Conservation (phyloP, 768 basidiomycete species). For the Erythrobasidium yunnanense region DNA sequence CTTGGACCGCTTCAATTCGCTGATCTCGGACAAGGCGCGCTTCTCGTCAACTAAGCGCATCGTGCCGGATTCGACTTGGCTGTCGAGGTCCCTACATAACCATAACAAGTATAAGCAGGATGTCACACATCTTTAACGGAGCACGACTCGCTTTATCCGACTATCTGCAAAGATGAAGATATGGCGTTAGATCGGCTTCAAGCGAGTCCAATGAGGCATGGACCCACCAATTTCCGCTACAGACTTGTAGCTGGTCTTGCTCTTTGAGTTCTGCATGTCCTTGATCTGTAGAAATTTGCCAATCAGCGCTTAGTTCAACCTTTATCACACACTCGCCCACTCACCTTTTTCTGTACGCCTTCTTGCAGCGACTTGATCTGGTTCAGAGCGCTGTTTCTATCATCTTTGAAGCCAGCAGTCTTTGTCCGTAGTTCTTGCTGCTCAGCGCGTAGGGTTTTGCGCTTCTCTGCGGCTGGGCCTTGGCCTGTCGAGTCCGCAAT, state of each 20-base stretch:
- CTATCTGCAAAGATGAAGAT: slow-evolving; percentile 43
- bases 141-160: slow-evolving; percentile 60
- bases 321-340: slow-evolving; percentile 61
- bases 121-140: too few species aligned
- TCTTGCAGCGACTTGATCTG: slow-evolving; percentile 73
- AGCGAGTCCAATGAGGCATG: too few species aligned
- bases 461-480: slow-evolving; percentile 59
- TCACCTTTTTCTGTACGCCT: slow-evolving; percentile 66
- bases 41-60: slow-evolving; percentile 94
- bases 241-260: slow-evolving; percentile 67
- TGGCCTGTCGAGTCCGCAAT: slow-evolving; percentile 20
- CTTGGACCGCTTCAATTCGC: slow-evolving; percentile 43
- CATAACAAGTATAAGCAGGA: background rate
- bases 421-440: slow-evolving; percentile 64
- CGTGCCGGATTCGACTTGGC: slow-evolving; percentile 78
- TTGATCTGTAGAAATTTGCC: slow-evolving; percentile 52
- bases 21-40: slow-evolving; percentile 82
- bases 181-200: background rate
- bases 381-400: slow-evolving; percentile 60
- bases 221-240: slow-evolving; percentile 59
- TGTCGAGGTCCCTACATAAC: slow-evolving; percentile 46
- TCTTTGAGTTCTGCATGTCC: slow-evolving; percentile 68
- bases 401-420: slow-evolving; percentile 65
- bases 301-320: slow-evolving; percentile 65
- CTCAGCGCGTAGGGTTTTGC: slow-evolving; percentile 63